These are phyloP conservation scores for Claviceps fusiformis DNA, from an alignment of 2,329 filamentous ascomycete species.

Conservation along the genomic window DNA sequence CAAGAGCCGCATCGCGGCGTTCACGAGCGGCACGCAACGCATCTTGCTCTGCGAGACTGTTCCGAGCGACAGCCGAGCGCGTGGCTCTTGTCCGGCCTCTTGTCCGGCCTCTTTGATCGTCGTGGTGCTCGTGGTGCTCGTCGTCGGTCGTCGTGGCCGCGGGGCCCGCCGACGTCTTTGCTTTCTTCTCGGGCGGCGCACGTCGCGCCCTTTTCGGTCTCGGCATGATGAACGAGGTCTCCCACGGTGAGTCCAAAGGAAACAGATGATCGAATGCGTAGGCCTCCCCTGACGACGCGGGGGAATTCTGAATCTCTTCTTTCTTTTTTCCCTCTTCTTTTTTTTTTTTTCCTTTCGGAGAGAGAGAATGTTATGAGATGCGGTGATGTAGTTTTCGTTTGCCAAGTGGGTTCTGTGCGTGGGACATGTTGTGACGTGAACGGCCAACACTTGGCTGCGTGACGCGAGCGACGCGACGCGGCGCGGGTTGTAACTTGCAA, in stretches of 20 bases:
- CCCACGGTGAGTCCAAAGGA: background rate
- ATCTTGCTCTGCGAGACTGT: slow-evolving; percentile 14
- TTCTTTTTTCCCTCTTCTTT: too few relatives aligned
- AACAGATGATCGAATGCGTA: too few relatives aligned
- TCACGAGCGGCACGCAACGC: slow-evolving; percentile 13
- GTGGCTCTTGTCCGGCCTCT: slow-evolving; percentile 11
- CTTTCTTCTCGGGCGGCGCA: background rate
- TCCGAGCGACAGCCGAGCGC: slow-evolving; percentile 6
- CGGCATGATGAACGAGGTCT: slow-evolving; percentile 4
- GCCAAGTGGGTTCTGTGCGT: background rate
- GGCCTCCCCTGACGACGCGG: too few relatives aligned
- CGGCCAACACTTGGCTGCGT: background rate
- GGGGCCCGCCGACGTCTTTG: background rate
- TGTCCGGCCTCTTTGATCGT: slow-evolving; percentile 14
- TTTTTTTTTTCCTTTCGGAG: background rate
- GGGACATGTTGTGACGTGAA: background rate
- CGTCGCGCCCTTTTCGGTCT: slow-evolving; percentile 8
- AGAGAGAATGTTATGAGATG: background rate
- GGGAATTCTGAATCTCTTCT: too few relatives aligned
- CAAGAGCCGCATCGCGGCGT: slow-evolving; percentile 24
- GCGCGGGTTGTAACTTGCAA: too few relatives aligned
- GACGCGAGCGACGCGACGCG: slow-evolving; percentile 11
- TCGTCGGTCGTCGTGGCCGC: background rate
- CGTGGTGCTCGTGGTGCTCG: slow-evolving; percentile 5
- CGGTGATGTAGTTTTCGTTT: background rate